Conservation (phyloP, 73 alveolate genomes). For the Paramecium caudatum region DNA sequence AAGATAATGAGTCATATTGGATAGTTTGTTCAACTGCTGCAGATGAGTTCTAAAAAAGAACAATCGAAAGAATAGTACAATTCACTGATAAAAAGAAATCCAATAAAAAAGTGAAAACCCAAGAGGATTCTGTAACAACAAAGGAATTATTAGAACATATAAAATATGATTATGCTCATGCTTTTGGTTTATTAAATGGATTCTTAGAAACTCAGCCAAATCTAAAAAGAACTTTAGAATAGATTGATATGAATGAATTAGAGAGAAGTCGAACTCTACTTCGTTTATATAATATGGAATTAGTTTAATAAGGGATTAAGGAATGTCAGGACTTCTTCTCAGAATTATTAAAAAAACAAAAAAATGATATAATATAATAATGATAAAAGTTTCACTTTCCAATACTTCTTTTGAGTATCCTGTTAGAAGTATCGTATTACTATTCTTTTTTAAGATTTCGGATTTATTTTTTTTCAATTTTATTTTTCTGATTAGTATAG, state of each 20-base stretch:
- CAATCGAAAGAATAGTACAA: background rate
- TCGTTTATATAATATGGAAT: background rate
- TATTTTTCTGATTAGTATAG: no score
- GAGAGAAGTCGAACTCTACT: background rate
- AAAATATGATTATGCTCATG: background rate
- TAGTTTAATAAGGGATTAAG: background rate
- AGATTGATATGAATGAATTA: background rate
- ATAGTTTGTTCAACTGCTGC: constrained; percentile 4
- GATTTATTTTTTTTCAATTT: no score
- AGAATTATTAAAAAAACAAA: background rate
- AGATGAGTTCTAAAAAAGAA: constrained; percentile 59
- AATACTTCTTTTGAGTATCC: no score
- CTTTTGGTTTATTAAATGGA: background rate
- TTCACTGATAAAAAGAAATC: constrained; percentile 35
- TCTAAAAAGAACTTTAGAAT: background rate
- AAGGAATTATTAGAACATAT: background rate
- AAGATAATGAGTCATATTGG: constrained; percentile 58
- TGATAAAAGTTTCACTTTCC: no score
- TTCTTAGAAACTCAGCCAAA: background rate
- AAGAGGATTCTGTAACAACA: background rate
- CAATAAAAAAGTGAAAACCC: background rate
- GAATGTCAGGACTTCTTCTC: background rate
- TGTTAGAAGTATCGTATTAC: no score
- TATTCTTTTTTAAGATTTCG: no score
- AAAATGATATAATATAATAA: constrained; percentile 14